phyloP scores from a whole-genome alignment of 2,329 filamentous ascomycete genomes.

The Fusarium cyanostomum region DNA sequence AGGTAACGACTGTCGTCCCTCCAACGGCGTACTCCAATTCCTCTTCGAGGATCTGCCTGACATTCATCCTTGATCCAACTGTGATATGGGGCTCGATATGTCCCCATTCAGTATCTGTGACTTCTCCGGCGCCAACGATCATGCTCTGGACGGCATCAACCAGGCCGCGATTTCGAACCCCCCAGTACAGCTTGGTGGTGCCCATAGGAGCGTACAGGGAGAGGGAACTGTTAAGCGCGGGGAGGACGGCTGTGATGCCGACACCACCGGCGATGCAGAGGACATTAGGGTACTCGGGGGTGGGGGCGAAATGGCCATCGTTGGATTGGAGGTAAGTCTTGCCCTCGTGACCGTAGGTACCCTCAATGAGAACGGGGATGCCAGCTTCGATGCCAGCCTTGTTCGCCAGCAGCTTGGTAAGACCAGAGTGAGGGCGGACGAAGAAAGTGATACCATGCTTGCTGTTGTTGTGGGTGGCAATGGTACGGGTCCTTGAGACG shows the following conservation, averaged over 20 bases:
- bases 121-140: slow-evolving; percentile 20
- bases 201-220: slow-evolving; percentile 32
- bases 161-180: slow-evolving; percentile 37
- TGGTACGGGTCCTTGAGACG: background rate
- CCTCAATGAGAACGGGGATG: slow-evolving; percentile 44
- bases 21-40: slow-evolving; percentile 33
- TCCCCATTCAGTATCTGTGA: slow-evolving; percentile 33
- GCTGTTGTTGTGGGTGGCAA: background rate
- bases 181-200: slow-evolving; percentile 45
- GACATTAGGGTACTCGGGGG: slow-evolving; percentile 38
- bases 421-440: slow-evolving; percentile 37
- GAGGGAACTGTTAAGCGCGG: slow-evolving; percentile 36
- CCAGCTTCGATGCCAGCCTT: slow-evolving; percentile 22
- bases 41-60: slow-evolving; percentile 38
- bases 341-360: slow-evolving; percentile 43
- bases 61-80: slow-evolving; percentile 43
- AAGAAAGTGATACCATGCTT: slow-evolving; percentile 43
- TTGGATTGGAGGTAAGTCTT: slow-evolving; percentile 29
- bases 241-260: slow-evolving; percentile 44
- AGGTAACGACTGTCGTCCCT: slow-evolving; percentile 44
- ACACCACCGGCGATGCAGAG: slow-evolving; percentile 47
- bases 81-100: slow-evolving; percentile 43
- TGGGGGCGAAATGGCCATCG: slow-evolving; percentile 30
- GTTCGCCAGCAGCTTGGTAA: slow-evolving; percentile 36
- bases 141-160: slow-evolving; percentile 41